These are phyloP conservation scores for Vigna angularis DNA, from an alignment of 306 rosid species.

Conservation along the genomic window DNA sequence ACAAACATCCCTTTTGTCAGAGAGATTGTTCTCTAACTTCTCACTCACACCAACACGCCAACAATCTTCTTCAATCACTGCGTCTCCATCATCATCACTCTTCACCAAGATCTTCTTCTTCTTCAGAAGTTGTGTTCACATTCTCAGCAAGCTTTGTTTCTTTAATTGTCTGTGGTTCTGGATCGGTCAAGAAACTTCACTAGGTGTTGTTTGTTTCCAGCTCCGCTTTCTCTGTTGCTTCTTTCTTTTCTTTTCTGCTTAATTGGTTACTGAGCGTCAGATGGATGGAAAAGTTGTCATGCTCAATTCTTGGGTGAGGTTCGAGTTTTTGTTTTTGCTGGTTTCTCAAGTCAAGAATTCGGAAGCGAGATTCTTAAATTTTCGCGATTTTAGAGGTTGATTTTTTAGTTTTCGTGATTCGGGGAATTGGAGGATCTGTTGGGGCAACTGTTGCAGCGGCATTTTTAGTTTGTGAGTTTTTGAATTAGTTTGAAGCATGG, in stretches of 20 bases:
- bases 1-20: slow-evolving; percentile 51
- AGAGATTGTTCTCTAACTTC: not conserved
- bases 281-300: slow-evolving; percentile 11
- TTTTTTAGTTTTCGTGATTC: not conserved
- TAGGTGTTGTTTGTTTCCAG: slow-evolving; percentile 28
- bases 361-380: not conserved
- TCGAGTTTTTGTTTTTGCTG: not conserved
- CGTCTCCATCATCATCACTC: not conserved
- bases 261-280: slow-evolving; percentile 7
- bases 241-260: not conserved
- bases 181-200: slow-evolving; percentile 46
- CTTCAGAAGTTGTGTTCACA: not conserved
- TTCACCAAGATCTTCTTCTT: slow-evolving; percentile 49
- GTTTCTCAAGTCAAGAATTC: not conserved
- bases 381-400: not conserved
- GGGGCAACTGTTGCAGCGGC: not conserved
- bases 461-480: not conserved
- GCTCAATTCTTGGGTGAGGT: not conserved
- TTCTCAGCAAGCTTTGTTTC: slow-evolving; percentile 5
- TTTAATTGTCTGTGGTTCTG: slow-evolving; percentile 38
- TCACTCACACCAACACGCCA: no score
- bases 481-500: slow-evolving; percentile 9
- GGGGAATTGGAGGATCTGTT: slow-evolving; percentile 43
- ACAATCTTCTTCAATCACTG: not conserved
- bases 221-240: slow-evolving; percentile 16